Base-by-base conservation (phyloP, 805 yeast species). In the Candida glaebosa region DNA sequence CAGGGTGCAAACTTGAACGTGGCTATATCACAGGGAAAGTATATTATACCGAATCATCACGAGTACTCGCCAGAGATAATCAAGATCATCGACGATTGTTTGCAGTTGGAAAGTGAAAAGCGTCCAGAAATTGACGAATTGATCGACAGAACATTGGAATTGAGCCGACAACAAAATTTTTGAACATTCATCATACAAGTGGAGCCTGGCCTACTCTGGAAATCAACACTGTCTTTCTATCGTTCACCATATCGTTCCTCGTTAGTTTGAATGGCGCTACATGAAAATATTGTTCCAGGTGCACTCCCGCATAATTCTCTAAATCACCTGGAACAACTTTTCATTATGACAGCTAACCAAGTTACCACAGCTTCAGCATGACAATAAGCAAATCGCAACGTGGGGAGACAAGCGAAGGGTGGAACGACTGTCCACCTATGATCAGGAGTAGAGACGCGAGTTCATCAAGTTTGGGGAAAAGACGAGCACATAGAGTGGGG, bases 1-100 rank as follows among this genome's bases (percentile, higher is more conserved):
- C 78, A 81, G 44, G 97, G 97, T 12, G 96, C 95, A 4, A 85
- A 83, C 49, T 69, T 89, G 49, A 79, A 73, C 38, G 69, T 88
- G 50, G 95, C 95, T 4, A 84, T 90, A 26, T 69, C 76, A 14
- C 79, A 77, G 40, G 93, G 87, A 1, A 76, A 69, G 39, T 88
- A 73, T 61, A 55, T 67, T 18, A 73, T 82, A 49, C 90, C 93
- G 2, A 48, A 56, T 3, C 53, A 63, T 40, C 75, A 78, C 8
- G 65, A 57, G 1, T 88, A 83, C 58, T 73, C 84, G 2, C 68
- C 68, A 0, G 78, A 66, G 4, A 66, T 87, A 35, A 71, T 82
- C 42, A 72, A 68, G 1, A 48, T 89, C 34, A 79, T 90, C 8
- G 52, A 58, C 26, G 53, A 57, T 44, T 89, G 96, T 59, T 63